A percentile compares a stretch with the other conserved stretches of the same genome.
Conservation (phyloP, 2,329 filamentous ascomycete genomes). For the Cercospora sp. region DNA sequence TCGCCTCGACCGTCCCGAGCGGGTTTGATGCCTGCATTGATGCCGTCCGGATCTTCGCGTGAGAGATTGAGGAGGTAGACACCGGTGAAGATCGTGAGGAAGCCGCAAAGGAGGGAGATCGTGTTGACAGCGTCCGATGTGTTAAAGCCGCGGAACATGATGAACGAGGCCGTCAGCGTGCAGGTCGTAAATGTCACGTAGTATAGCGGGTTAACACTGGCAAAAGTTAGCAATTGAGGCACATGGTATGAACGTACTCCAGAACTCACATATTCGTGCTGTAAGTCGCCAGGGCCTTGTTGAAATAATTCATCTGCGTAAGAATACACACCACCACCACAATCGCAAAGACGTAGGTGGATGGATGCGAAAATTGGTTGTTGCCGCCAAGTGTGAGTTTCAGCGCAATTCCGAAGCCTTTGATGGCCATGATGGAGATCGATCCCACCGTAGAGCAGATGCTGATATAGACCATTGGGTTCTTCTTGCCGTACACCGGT, state of each 20-base stretch:
- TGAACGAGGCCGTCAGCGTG: constrained; percentile 91
- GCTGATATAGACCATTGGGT: constrained; percentile 92
- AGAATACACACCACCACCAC: constrained; percentile 90
- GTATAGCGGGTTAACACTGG: constrained; percentile 89
- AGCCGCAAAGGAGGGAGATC: constrained; percentile 86
- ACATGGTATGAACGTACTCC: too few relatives aligned
- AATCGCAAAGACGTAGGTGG: constrained; percentile 96
- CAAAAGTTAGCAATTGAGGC: background rate
- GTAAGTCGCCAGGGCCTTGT: constrained; percentile 96
- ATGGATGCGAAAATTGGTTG: constrained; percentile 93
- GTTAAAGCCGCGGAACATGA: constrained; percentile 94
- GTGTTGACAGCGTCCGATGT: constrained; percentile 90
- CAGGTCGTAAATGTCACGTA: constrained; percentile 97
- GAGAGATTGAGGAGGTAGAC: constrained; percentile 97
- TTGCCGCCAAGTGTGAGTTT: constrained; percentile 91
- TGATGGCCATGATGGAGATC: constrained; percentile 98
- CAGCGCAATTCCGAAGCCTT: constrained; percentile 95
- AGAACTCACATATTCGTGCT: constrained; percentile 76
- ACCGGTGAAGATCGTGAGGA: constrained; percentile 90
- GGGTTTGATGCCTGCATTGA: constrained; percentile 57
- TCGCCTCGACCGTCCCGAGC: constrained; percentile 36
- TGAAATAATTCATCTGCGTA: constrained; percentile 99
- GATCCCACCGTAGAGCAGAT: constrained; percentile 98
- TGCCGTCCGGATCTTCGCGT: constrained; percentile 82
- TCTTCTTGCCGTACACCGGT: constrained; percentile 87